These are phyloP conservation scores for Aspergillus olivimuriae DNA, from an alignment of 495 filamentous ascomycete species.

Conservation along the genomic window DNA sequence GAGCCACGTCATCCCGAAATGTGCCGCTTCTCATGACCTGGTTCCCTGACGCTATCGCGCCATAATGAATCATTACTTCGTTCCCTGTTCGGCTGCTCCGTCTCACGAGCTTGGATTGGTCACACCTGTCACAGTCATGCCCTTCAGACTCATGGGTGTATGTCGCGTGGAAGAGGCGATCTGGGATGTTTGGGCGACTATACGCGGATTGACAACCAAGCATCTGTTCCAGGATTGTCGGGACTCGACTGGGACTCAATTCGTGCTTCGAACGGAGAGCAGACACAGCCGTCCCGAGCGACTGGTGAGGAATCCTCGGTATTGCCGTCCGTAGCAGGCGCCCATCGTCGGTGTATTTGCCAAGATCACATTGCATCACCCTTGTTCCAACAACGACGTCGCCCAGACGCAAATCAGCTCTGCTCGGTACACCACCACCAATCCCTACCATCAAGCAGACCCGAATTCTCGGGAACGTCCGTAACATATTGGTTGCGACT, in stretches of 20 bases:
- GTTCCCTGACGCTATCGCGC: conserved; percentile 36
- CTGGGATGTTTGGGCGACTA: conserved; percentile 9
- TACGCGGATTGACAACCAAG: conserved; percentile 7
- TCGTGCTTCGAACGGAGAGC: conserved; percentile 21
- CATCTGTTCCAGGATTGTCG: conserved; percentile 17
- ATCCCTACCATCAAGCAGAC: conserved; percentile 29
- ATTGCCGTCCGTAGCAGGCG: conserved; percentile 12
- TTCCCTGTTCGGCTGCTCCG: conserved; percentile 5
- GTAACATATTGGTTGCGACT: conserved; percentile 14
- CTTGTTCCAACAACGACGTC: conserved; percentile 28
- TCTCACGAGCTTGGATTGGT: conserved; percentile 5
- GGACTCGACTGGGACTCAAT: conserved; percentile 9
- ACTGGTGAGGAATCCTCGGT: conserved; percentile 3
- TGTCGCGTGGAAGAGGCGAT: conserved; percentile 14
- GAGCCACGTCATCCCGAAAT: conserved; percentile 21
- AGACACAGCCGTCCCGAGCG: conserved; percentile 12
- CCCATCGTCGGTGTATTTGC: conserved; percentile 20
- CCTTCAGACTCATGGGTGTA: conserved; percentile 9
- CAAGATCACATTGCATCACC: conserved; percentile 39
- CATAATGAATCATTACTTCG: conserved; percentile 28
- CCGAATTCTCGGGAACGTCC: conserved; percentile 20
- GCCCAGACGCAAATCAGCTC: conserved; percentile 24
- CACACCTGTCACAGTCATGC: conserved; percentile 9
- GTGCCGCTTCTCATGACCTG: conserved; percentile 29
- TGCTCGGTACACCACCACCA: conserved; percentile 22